phyloP scores from a whole-genome alignment of 2,329 filamentous ascomycete genomes.

The Apiospora saccharicola region DNA sequence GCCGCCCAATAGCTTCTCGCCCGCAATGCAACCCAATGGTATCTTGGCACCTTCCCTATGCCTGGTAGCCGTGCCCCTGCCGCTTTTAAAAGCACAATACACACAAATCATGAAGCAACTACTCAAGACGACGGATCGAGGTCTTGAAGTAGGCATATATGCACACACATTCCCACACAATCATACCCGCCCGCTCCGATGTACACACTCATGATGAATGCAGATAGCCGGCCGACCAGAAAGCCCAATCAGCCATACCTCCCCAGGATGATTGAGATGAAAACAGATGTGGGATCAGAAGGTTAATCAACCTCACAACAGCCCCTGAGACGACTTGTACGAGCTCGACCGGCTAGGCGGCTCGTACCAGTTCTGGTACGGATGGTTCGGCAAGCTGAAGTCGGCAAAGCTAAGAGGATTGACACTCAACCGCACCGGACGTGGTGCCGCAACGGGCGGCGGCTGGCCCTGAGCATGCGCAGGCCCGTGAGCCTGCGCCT shows the following conservation, averaged over 20 bases:
- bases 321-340: slow-evolving; percentile 30
- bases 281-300: neutral
- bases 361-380: slow-evolving; percentile 83
- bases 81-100: neutral
- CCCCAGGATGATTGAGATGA: neutral
- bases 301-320: neutral
- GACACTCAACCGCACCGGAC: slow-evolving; percentile 47
- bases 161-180: neutral
- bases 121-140: neutral
- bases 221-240: neutral
- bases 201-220: neutral
- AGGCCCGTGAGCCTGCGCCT: slow-evolving; percentile 33
- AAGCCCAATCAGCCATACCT: neutral
- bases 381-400: slow-evolving; percentile 79
- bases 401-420: slow-evolving; percentile 80
- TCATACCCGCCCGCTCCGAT: neutral
- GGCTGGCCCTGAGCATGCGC: slow-evolving; percentile 38
- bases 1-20: neutral
- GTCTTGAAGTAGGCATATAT: neutral
- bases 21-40: neutral
- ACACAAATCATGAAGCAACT: neutral
- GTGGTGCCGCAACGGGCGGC: slow-evolving; percentile 38
- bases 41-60: slow-evolving; percentile 2
- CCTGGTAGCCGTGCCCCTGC: neutral
- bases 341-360: slow-evolving; percentile 63